Evolutionary conservation across 2,329 filamentous ascomycete genomes (phyloP).

Genomic region (Septoria petroselini): DNA sequence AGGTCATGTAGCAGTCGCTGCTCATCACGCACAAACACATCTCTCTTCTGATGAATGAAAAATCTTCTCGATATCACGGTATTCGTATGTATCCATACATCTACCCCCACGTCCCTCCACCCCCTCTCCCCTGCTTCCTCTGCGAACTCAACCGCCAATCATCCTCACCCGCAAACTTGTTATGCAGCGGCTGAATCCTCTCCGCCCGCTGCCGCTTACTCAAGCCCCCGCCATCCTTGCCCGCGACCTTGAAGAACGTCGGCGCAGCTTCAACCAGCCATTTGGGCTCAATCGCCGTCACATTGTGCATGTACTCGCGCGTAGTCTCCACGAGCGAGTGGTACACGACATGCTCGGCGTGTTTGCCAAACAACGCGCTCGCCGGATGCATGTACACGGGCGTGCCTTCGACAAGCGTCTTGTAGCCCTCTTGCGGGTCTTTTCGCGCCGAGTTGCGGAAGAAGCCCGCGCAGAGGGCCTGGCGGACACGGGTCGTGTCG

Average conservation of each 20-base stretch:
- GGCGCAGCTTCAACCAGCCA: slow-evolving; percentile 94
- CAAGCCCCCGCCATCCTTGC: slow-evolving; percentile 65
- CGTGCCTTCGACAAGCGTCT: slow-evolving; percentile 92
- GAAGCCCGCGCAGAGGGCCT: slow-evolving; percentile 87
- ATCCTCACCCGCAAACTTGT: slow-evolving; percentile 86
- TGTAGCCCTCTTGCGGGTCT: slow-evolving; percentile 94
- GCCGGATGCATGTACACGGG: slow-evolving; percentile 92
- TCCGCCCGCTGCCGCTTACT: slow-evolving; percentile 92
- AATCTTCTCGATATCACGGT: no score
- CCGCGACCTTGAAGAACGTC: slow-evolving; percentile 96
- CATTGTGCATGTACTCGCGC: slow-evolving; percentile 97
- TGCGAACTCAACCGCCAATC: slow-evolving; percentile 94
- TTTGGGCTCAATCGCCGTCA: slow-evolving; percentile 90
- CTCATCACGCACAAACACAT: no score
- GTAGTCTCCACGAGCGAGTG: slow-evolving; percentile 87
- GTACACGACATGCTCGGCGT: slow-evolving; percentile 94
- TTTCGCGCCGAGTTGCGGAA: slow-evolving; percentile 95
- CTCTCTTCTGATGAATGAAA: no score
- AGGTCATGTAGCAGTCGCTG: not conserved
- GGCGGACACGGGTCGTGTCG: slow-evolving; percentile 80
- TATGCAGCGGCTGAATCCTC: slow-evolving; percentile 91
- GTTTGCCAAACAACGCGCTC: slow-evolving; percentile 90
- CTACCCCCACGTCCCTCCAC: slow-evolving; percentile 90
- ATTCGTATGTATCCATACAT: no score
- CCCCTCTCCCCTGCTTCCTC: slow-evolving; percentile 76